These are phyloP conservation scores for Fraxinus paxiana DNA, from an alignment of 305 asterid species.

Conservation along the genomic window DNA sequence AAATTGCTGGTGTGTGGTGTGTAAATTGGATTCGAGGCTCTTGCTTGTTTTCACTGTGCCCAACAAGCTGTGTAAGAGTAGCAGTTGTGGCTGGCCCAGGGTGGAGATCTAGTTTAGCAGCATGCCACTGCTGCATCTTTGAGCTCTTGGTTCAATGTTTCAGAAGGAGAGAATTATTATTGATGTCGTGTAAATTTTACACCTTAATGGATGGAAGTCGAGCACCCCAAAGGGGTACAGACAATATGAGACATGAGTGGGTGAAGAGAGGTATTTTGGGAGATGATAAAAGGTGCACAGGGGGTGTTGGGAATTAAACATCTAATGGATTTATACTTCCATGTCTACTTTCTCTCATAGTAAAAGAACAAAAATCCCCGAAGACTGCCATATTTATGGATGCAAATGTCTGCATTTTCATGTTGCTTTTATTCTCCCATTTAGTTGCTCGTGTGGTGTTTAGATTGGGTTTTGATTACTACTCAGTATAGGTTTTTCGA, in stretches of 20 bases:
- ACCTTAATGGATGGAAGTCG: neutral
- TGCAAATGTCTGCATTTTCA: neutral
- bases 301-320: neutral
- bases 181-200: neutral
- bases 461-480: neutral
- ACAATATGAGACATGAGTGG: neutral
- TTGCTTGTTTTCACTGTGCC: neutral
- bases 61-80: neutral
- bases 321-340: neutral
- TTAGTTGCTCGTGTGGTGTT: neutral
- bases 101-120: neutral
- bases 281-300: neutral
- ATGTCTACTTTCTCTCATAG: neutral
- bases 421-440: conserved; percentile 8
- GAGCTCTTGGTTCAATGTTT: neutral
- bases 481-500: neutral
- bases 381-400: neutral
- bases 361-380: neutral
- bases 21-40: neutral
- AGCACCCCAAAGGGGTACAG: neutral
- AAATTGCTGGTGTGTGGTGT: neutral
- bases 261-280: neutral
- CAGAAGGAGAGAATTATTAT: neutral
- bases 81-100: neutral
- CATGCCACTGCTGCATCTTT: neutral